Evolutionary conservation across 495 filamentous ascomycete genomes (phyloP), one percentile per base, ranked within the genome.

Genomic region (Massariosphaeria phaeospora): DNA sequence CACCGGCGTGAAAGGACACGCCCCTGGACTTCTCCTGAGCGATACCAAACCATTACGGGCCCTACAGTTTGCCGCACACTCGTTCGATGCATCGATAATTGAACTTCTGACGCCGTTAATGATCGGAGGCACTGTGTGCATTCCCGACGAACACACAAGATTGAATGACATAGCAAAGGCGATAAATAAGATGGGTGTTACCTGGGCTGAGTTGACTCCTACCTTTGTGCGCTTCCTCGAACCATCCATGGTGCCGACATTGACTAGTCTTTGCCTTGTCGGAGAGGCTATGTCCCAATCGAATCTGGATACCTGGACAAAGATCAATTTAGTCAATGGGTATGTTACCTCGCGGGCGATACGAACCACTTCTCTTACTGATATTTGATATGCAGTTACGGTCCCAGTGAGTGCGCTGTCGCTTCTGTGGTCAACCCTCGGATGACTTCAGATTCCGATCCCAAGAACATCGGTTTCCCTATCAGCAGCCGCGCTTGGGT

Each of bases 71-170:
- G 77, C 78, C 4, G 77, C 77, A 0, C 67, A 77, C 29, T 78
- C 75, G 0, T 81, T 80, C 41, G 78, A 81, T 61, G 77, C 76
- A 17, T 74, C 71, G 17, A 61, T 80, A 17, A 63, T 76, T 66
- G 77, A 81, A 52, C 72, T 73, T 9, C 62, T 79, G 11, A 74
- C 71, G 10, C 72, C 76, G 4, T 54, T 80, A 15, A 76, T 77
- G 48, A 48, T 71, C n/a, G 83, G 83, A 17, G 83, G 76, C 23
- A 78, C 73, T 48, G 69, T 84, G 2, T 86, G 83, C 63, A 73
- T 86, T 26, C 81, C 80, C 1, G 76, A 73, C 59, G 77, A 82
- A 35, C 67, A 83, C 9, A 76, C 82, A 10, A 68, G 79, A 6
- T 61, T 79, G 15, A 76, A 75, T 38, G 72, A 79, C 59, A 62